Conservation (phyloP, 495 filamentous ascomycete species). For the Filosporella fistucella region DNA sequence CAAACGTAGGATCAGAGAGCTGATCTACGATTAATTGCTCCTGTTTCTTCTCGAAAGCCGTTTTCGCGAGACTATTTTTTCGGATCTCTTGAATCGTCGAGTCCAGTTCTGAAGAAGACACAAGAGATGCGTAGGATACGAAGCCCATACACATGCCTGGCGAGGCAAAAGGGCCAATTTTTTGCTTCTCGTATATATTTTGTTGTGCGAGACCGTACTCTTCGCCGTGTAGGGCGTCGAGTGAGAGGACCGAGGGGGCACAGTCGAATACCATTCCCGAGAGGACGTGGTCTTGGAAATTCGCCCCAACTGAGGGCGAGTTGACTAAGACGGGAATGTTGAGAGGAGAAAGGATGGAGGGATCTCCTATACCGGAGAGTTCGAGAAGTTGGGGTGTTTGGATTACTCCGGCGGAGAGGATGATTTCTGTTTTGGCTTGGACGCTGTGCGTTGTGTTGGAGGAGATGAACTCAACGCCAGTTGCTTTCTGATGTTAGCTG, state of each 20-base stretch:
- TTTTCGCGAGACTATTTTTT: neutral
- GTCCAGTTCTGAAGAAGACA: neutral
- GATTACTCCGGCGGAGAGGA: constrained; percentile 6
- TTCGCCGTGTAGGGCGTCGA: neutral
- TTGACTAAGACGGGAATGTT: constrained; percentile 50
- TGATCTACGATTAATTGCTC: neutral
- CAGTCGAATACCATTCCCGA: neutral
- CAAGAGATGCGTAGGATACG: constrained; percentile 1
- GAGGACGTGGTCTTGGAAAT: constrained; percentile 53
- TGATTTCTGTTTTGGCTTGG: constrained; percentile 5
- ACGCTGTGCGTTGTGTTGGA: neutral
- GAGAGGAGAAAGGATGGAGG: constrained; percentile 31
- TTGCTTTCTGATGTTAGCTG: neutral
- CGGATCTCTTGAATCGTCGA: neutral
- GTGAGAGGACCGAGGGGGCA: neutral
- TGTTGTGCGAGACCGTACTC: neutral
- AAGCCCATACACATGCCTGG: constrained; percentile 2
- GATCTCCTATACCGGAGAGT: constrained; percentile 10
- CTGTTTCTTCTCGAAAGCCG: constrained; percentile 1
- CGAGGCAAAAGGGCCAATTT: neutral
- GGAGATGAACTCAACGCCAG: neutral
- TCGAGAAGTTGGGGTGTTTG: constrained; percentile 12
- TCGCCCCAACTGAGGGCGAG: constrained; percentile 53
- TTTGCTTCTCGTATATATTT: neutral
- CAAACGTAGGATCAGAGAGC: constrained; percentile 1